Conservation (phyloP, 164 flowering plant genomes). For the Tinospora cordifolia region DNA sequence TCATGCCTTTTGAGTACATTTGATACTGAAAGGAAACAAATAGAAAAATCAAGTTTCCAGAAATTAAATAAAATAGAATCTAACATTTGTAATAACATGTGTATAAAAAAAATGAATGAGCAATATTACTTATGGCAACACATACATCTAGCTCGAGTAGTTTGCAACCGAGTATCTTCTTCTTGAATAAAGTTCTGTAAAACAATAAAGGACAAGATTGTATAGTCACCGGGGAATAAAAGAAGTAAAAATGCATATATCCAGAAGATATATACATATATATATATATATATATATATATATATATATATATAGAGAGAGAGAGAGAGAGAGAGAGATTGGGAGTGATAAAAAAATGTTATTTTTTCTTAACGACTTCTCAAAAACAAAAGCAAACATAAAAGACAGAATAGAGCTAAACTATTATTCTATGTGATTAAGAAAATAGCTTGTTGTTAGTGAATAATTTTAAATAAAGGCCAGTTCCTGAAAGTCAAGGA, state of each 20-base stretch:
- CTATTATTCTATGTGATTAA: neutral
- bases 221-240: constrained; percentile 1
- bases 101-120: neutral
- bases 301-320: too few relatives aligned
- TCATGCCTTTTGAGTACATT: constrained; percentile 79
- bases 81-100: neutral
- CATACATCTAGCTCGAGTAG: constrained; percentile 69
- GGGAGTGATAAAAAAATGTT: neutral
- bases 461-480: too few relatives aligned
- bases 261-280: too few relatives aligned
- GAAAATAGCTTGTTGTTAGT: neutral
- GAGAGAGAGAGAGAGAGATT: neutral
- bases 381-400: neutral
- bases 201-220: constrained; percentile 1
- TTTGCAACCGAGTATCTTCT: constrained; percentile 54
- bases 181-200: constrained; percentile 47
- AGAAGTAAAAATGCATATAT: too few relatives aligned
- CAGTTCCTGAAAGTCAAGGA: too few relatives aligned
- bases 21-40: constrained; percentile 40
- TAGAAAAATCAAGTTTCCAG: constrained; percentile 6
- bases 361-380: neutral
- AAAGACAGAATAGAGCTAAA: neutral
- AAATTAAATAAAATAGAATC: neutral
- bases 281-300: too few relatives aligned
- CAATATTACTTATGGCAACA: neutral